phyloP scores from a whole-genome alignment of 176 grass and related monocot species.

The Secale cereale region DNA sequence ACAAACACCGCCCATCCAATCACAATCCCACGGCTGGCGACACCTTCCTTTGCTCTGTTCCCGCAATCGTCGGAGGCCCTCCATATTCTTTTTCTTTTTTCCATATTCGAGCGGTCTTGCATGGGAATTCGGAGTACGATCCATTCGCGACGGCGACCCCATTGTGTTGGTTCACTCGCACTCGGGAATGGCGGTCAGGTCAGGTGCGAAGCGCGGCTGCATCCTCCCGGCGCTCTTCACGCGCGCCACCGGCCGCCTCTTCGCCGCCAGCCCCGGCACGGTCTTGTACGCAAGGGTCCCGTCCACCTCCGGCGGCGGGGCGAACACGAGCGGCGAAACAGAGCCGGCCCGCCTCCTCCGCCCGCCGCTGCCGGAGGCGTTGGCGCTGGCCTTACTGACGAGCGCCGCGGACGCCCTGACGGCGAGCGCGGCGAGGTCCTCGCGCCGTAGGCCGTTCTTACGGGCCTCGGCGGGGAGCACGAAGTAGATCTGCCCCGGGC shows the following conservation, averaged over 20 bases:
- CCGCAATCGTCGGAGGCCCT: neutral
- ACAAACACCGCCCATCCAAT: no score
- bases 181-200: slow-evolving; percentile 54
- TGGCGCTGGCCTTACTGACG: neutral
- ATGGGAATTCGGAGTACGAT: neutral
- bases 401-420: slow-evolving; percentile 43
- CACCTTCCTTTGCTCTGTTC: neutral
- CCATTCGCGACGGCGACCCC: no score
- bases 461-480: slow-evolving; percentile 40
- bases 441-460: slow-evolving; percentile 14
- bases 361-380: neutral
- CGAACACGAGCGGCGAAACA: slow-evolving; percentile 46
- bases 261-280: neutral
- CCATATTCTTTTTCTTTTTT: neutral
- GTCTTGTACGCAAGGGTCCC: neutral
- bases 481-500: slow-evolving; percentile 67
- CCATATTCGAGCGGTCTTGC: no score
- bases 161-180: slow-evolving; percentile 19
- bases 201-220: slow-evolving; percentile 30
- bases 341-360: neutral
- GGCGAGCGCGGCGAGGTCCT: slow-evolving; percentile 60
- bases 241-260: neutral
- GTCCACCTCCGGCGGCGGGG: neutral
- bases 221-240: neutral
- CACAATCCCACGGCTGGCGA: no score